Evolutionary conservation across 2,329 filamentous ascomycete genomes (phyloP).

Genomic region (Colletotrichum camelliae): DNA sequence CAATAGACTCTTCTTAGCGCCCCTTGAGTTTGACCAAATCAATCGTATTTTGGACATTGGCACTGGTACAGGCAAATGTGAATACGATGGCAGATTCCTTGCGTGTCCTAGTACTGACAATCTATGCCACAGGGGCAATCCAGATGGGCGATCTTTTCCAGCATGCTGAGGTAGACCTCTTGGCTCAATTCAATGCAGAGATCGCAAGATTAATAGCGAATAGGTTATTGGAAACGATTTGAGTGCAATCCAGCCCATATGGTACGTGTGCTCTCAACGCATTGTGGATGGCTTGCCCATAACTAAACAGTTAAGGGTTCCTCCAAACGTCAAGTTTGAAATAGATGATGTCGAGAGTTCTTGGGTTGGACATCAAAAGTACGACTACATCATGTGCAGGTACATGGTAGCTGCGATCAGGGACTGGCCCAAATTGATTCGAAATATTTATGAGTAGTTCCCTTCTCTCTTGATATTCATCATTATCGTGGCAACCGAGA

Average conservation of each 20-base stretch:
- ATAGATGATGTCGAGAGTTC: conserved; percentile 38
- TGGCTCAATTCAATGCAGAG: too few relatives aligned
- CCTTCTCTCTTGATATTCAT: background rate
- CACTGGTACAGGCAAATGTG: conserved; percentile 69
- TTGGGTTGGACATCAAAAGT: conserved; percentile 27
- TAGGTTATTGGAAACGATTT: conserved; percentile 33
- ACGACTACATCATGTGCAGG: conserved; percentile 42
- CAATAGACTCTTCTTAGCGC: background rate
- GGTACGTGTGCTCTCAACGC: too few relatives aligned
- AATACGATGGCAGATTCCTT: too few relatives aligned
- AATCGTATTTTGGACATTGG: conserved; percentile 59
- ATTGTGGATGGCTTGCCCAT: too few relatives aligned
- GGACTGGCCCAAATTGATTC: conserved; percentile 32
- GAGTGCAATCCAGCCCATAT: conserved; percentile 34
- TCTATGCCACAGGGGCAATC: conserved; percentile 38
- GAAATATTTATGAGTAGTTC: conserved; percentile 26
- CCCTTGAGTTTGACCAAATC: background rate
- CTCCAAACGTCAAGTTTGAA: conserved; percentile 40
- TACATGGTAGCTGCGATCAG: conserved; percentile 35
- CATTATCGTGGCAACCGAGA: too few relatives aligned
- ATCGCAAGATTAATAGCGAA: too few relatives aligned
- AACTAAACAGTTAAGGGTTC: too few relatives aligned
- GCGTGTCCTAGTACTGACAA: too few relatives aligned
- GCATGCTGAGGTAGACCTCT: background rate
- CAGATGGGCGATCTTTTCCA: conserved; percentile 33